A percentile compares a stretch with the other conserved stretches of the same genome.
These are phyloP conservation scores for Nakataea oryzae DNA, from an alignment of 2,329 filamentous ascomycete species.

Conservation along the genomic window DNA sequence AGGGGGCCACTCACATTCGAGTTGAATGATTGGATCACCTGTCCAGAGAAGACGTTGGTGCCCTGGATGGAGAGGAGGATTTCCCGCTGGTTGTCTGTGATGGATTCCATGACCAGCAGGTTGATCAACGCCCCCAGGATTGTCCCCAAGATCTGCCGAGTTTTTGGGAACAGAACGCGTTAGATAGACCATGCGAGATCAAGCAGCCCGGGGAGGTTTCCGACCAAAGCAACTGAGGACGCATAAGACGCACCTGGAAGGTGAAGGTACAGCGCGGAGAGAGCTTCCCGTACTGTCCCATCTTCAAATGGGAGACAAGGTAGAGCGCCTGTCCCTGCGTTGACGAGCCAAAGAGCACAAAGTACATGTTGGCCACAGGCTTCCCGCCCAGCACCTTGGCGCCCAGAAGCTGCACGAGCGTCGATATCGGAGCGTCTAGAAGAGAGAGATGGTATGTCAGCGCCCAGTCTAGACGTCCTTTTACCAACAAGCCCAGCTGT, in stretches of 20 bases:
- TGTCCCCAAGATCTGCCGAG: constrained; percentile 15
- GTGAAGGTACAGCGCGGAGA: constrained; percentile 30
- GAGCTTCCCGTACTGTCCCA: constrained; percentile 25
- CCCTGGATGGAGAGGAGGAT: constrained; percentile 24
- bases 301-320: constrained; percentile 22
- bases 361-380: constrained; percentile 32
- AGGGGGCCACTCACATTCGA: constrained; percentile 5
- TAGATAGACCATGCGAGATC: not conserved
- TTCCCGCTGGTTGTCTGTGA: constrained; percentile 22
- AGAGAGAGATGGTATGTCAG: not conserved
- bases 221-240: constrained; percentile 6
- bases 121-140: constrained; percentile 25
- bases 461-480: not conserved
- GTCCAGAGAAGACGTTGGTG: constrained; percentile 27
- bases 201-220: not conserved
- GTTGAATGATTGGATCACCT: constrained; percentile 26
- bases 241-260: constrained; percentile 23
- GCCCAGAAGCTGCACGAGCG: constrained; percentile 32
- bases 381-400: constrained; percentile 31
- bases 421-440: constrained; percentile 14
- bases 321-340: constrained; percentile 20
- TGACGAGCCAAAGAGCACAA: constrained; percentile 24
- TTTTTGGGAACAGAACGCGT: constrained; percentile 2
- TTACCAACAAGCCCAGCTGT: not conserved
- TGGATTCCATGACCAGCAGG: constrained; percentile 32